Evolutionary conservation across 768 basidiomycete genomes (phyloP).

Genomic region (Termitomyces sp.): DNA sequence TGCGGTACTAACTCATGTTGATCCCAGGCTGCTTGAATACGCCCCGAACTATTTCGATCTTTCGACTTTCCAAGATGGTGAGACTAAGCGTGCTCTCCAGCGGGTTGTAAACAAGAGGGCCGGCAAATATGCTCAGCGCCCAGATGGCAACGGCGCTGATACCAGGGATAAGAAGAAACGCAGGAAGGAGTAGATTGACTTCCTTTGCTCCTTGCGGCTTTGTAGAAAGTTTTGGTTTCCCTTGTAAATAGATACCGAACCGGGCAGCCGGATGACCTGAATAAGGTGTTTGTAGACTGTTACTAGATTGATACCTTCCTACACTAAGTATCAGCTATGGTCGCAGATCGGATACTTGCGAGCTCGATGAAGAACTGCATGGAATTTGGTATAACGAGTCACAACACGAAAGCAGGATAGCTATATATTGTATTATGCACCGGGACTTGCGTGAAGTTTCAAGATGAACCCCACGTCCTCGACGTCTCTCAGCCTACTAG

Average conservation of each 20-base stretch:
- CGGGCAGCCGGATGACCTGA: not conserved
- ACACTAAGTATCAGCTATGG: too few relatives aligned
- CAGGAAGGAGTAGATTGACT: conserved; percentile 19
- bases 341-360: too few relatives aligned
- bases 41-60: conserved; percentile 67
- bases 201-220: not conserved
- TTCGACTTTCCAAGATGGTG: conserved; percentile 58
- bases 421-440: too few relatives aligned
- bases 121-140: conserved; percentile 32
- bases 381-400: too few relatives aligned
- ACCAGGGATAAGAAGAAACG: conserved; percentile 29
- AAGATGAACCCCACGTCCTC: too few relatives aligned
- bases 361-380: too few relatives aligned
- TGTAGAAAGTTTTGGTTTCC: not conserved
- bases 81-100: conserved; percentile 64
- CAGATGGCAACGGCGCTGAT: conserved; percentile 18
- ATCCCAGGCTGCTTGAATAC: conserved; percentile 35
- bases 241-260: conserved; percentile 1
- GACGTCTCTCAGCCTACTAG: too few relatives aligned
- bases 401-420: not conserved
- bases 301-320: too few relatives aligned
- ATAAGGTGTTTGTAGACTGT: not conserved
- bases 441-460: too few relatives aligned
- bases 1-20: not conserved
- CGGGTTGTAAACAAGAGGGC: conserved; percentile 50